phyloP scores from a whole-genome alignment of 78 protist species.

The Planoprotostelium fungivorum region DNA sequence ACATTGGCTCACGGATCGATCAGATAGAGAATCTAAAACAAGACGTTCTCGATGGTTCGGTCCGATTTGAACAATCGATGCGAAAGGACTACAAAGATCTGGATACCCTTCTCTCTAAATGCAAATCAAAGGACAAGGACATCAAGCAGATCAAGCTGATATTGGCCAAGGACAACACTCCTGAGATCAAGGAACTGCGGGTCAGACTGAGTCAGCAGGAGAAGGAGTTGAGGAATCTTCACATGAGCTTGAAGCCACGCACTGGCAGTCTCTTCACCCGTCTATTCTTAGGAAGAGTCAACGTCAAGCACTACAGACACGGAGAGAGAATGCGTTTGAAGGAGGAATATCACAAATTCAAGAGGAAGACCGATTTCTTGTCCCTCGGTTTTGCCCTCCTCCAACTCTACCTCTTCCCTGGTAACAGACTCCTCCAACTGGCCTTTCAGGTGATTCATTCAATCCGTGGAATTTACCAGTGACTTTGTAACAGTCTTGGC shows the following conservation, averaged over 20 bases:
- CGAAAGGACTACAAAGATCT: background rate
- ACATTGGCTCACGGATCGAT: background rate
- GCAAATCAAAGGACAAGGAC: background rate
- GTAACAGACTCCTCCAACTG: background rate
- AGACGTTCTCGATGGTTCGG: background rate
- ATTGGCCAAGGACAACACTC: background rate
- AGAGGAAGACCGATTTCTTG: slow-evolving; percentile 40
- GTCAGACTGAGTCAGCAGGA: background rate
- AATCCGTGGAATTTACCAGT: background rate
- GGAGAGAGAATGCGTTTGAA: slow-evolving; percentile 53
- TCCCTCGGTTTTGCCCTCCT: slow-evolving; percentile 34
- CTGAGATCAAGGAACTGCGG: background rate
- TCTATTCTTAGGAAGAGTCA: slow-evolving; percentile 56
- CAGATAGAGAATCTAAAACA: background rate
- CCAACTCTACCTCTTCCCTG: background rate
- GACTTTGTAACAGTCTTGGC: slow-evolving; percentile 44
- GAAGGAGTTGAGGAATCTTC: background rate
- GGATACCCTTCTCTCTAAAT: background rate
- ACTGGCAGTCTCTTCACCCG: slow-evolving; percentile 53
- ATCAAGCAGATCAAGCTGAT: background rate
- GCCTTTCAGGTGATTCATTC: background rate
- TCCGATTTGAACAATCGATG: background rate
- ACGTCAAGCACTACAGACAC: slow-evolving; percentile 55
- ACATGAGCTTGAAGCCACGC: slow-evolving; percentile 23
- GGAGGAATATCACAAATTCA: slow-evolving; percentile 61